Evolutionary conservation across 331 rosid genomes (phyloP), one percentile per base, ranked within the genome.

Genomic region (Arachis monticola): DNA sequence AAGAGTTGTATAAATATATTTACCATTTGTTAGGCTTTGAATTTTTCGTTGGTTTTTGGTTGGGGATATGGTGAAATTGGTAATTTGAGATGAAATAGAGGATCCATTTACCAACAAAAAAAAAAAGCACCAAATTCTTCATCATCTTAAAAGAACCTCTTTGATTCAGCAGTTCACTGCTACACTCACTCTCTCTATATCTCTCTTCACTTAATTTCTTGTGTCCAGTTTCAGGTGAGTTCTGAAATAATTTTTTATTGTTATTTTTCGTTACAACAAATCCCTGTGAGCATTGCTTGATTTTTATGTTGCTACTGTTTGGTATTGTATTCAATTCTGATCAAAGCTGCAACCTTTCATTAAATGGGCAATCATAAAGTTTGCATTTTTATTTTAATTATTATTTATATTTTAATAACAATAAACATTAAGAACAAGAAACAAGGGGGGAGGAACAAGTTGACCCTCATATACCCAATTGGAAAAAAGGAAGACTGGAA

Each of bases 161-260:
- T 45, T 50, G 10, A 5, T 38, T 35, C 38, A 38, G 44, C 62
- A 73, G 48, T 35, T 41, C 45, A 47, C 5, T 5, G 42, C 70
- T 44, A 5, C 7, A 64, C 59, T 60, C 22, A 73, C 66, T 73
- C 82, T 38, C 22, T 17, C 22, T 17, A 17, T 17, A 11, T 53
- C 69, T 44, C 53, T 14, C 32, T 9, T 62, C 79, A 11, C 72
- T 53, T 62, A 55, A 69, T 42, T 35, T 79, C 40, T 31, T 59
- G 76, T 76, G 64, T 64, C 73, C 67, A 6, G 11, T 5, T 53
- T 6, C 75, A 74, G 89, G 90, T 88, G 67, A 13, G 67, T 65
- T 40, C 35, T 7, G 6, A 63, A 72, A 17, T 69, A 82, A 32
- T 78, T 70, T 67, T 3, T 74, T 48, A 30, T 70, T 35, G 40